Evolutionary conservation across 768 basidiomycete genomes (phyloP).

Genomic region (Leucocoprinus sp.): DNA sequence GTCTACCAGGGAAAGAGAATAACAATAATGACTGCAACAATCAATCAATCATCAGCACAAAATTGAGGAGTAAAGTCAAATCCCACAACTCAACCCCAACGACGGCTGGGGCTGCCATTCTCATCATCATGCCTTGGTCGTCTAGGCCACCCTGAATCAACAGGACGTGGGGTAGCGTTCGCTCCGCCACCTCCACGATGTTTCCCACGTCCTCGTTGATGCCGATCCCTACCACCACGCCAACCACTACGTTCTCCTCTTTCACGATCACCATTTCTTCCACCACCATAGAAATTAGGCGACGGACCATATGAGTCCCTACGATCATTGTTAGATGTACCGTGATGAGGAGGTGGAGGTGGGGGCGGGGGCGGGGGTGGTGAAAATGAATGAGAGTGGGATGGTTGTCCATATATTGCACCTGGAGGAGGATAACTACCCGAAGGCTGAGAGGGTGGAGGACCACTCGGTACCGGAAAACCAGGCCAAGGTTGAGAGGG

Average conservation of each 20-base stretch:
- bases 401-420: conserved; percentile 3
- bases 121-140: conserved; percentile 25
- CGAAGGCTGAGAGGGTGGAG: conserved; percentile 11
- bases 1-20: too few species aligned
- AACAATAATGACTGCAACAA: too few species aligned
- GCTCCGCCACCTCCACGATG: conserved; percentile 13
- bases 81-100: conserved; percentile 9
- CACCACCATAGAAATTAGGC: conserved; percentile 25
- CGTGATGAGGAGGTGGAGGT: conserved; percentile 16
- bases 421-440: conserved; percentile 8
- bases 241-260: conserved; percentile 22
- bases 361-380: conserved; percentile 12
- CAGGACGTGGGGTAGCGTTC: conserved; percentile 26
- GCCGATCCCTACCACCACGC: conserved; percentile 22
- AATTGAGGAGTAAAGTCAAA: conserved; percentile 1
- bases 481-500: conserved; percentile 5
- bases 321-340: conserved; percentile 15
- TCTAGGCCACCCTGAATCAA: conserved; percentile 56
- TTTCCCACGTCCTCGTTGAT: conserved; percentile 13
- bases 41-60: neutral
- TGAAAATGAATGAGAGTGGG: neutral
- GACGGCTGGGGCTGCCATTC: conserved; percentile 17
- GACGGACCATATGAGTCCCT: conserved; percentile 23
- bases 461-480: conserved; percentile 8
- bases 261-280: conserved; percentile 28